Conservation (phyloP, 75 land plant genomes). For the Selaginella moellendorffii region DNA sequence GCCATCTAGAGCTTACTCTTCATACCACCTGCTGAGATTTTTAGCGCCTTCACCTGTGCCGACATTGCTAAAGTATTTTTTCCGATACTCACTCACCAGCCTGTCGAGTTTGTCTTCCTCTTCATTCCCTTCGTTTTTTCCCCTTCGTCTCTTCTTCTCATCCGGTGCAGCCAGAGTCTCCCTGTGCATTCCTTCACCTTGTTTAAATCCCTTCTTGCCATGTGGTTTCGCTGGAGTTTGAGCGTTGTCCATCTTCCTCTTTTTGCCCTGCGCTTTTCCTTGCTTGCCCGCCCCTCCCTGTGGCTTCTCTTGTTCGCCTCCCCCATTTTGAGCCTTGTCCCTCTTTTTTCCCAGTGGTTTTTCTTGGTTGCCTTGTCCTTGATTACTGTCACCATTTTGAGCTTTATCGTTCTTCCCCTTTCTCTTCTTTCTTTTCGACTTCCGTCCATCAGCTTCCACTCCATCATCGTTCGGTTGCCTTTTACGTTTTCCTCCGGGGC, state of each 20-base stretch:
- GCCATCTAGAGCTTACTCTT: too few relatives aligned
- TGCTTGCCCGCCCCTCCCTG: too few relatives aligned
- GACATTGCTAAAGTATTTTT: constrained; percentile 32
- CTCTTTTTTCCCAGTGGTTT: not conserved
- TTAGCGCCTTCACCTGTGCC: too few relatives aligned
- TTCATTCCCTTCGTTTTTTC: constrained; percentile 17
- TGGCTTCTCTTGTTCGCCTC: too few relatives aligned
- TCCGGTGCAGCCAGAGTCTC: not conserved
- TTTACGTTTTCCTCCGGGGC: not conserved
- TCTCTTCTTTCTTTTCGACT: not conserved
- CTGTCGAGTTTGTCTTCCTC: constrained; percentile 46
- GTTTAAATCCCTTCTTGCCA: too few relatives aligned
- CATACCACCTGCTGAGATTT: too few relatives aligned
- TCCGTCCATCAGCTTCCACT: too few relatives aligned
- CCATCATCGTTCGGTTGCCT: too few relatives aligned
- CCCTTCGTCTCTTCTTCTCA: not conserved
- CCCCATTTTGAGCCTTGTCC: not conserved
- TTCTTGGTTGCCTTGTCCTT: not conserved
- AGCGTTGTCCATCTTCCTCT: too few relatives aligned
- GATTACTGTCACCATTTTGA: too few relatives aligned
- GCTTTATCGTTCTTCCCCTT: not conserved
- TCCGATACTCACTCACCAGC: constrained; percentile 54
- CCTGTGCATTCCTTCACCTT: not conserved
- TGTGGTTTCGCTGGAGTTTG: too few relatives aligned
- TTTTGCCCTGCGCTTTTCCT: too few relatives aligned